Percentiles rank a stretch among this genome's conserved stretches.
Evolutionary conservation across 169 alveolate species (phyloP).

Genomic region (Eimeria falciformis): DNA sequence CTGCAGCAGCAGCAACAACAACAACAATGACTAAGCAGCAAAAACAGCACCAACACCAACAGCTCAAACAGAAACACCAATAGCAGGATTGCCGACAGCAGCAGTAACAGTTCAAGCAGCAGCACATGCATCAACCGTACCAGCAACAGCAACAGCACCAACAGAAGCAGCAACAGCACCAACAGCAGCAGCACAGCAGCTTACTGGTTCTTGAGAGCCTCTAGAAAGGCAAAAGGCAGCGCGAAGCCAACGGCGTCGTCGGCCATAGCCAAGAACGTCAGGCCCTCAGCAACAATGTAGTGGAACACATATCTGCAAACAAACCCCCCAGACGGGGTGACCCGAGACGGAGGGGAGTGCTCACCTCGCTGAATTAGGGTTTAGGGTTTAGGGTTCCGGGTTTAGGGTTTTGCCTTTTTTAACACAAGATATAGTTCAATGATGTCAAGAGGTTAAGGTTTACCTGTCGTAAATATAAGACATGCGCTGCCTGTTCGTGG

Average conservation of each 20-base stretch:
- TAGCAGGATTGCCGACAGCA: neutral
- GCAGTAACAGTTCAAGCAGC: neutral
- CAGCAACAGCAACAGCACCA: conserved; percentile 29
- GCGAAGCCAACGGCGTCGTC: conserved; percentile 72
- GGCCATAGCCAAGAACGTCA: conserved; percentile 72
- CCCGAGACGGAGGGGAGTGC: no score
- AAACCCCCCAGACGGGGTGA: no score
- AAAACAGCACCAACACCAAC: neutral
- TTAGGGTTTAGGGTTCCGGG: no score
- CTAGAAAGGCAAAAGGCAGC: conserved; percentile 71
- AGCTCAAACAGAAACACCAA: no score
- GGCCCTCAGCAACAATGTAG: conserved; percentile 43
- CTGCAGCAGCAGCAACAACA: conserved; percentile 65
- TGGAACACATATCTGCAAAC: conserved; percentile 55
- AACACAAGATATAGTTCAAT: no score
- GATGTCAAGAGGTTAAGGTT: no score
- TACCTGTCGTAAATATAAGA: conserved; percentile 71
- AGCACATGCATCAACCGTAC: neutral
- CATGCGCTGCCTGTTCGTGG: conserved; percentile 63
- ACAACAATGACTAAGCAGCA: neutral
- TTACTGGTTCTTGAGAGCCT: conserved; percentile 51
- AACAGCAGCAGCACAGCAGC: conserved; percentile 3
- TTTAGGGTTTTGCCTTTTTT: no score
- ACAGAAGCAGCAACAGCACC: neutral
- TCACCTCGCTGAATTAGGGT: no score